Percentiles rank a stretch among this genome's conserved stretches.
Evolutionary conservation across 441 rosid genomes (phyloP).

Genomic region (Bocquillonia castaneifolia): DNA sequence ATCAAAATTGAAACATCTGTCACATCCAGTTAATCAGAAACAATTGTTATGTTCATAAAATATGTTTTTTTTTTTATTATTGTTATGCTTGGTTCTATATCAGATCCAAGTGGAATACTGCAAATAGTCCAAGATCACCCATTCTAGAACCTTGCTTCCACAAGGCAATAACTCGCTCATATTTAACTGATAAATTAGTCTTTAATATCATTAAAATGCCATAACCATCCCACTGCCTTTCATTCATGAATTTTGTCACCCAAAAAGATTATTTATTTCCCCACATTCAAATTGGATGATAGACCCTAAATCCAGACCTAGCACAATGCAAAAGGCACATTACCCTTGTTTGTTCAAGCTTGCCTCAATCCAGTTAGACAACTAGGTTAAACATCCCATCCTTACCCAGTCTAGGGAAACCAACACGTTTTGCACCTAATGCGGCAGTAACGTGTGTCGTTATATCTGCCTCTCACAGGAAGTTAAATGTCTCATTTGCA

Average conservation of each 20-base stretch:
- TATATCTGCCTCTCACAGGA: neutral
- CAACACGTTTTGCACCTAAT: neutral
- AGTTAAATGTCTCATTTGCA: neutral
- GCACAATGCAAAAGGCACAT: neutral
- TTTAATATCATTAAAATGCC: neutral
- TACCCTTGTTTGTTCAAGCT: neutral
- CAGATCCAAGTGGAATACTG: neutral
- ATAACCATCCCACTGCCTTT: neutral
- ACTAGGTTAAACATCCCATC: neutral
- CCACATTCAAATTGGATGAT: neutral
- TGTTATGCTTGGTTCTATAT: neutral
- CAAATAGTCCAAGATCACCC: neutral
- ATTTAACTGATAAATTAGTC: neutral
- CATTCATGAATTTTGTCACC: neutral
- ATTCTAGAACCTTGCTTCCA: slow-evolving; percentile 1
- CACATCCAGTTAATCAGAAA: neutral
- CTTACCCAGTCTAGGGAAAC: neutral
- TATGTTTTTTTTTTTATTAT: too few relatives aligned
- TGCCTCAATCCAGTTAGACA: slow-evolving; percentile 1
- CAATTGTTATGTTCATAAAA: neutral
- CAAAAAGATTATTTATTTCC: neutral
- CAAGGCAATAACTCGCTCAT: neutral
- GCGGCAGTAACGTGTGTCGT: neutral
- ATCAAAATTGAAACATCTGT: neutral
- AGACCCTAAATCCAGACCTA: neutral